These are phyloP conservation scores for Trypanosoma cruzi DNA, from an alignment of 208 protist genomes.

Conservation along the genomic window DNA sequence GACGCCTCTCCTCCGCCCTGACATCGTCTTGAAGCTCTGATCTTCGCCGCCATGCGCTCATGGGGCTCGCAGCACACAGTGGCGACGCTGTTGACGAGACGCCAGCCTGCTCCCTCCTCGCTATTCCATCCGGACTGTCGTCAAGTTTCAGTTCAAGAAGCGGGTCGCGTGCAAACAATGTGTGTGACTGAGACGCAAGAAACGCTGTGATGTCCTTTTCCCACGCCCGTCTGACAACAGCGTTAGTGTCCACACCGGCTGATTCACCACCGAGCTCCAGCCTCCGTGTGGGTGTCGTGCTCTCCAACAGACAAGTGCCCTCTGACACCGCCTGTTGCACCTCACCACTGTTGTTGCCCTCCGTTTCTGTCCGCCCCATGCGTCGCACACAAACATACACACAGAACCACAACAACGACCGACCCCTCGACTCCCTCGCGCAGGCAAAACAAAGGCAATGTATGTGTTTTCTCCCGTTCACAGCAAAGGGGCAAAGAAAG, in stretches of 20 bases:
- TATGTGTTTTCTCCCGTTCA: too few relatives aligned
- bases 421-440: background rate
- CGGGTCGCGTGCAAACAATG: background rate
- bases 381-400: background rate
- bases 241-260: background rate
- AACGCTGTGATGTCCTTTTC: slow-evolving; percentile 11
- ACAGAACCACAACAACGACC: background rate
- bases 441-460: too few relatives aligned
- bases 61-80: background rate
- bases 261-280: slow-evolving; percentile 11
- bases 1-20: background rate
- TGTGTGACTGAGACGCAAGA: background rate
- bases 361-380: background rate
- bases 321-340: background rate
- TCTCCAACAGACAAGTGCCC: background rate
- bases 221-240: background rate
- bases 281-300: slow-evolving; percentile 17
- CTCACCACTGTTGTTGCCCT: background rate
- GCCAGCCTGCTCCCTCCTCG: background rate
- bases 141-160: background rate
- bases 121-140: background rate
- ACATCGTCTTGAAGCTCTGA: background rate
- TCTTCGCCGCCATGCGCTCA: background rate
- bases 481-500: too few relatives aligned
- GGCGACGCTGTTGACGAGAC: background rate